Evolutionary conservation across 495 filamentous ascomycete genomes (phyloP).

Genomic region (Pseudevernia furfuracea): DNA sequence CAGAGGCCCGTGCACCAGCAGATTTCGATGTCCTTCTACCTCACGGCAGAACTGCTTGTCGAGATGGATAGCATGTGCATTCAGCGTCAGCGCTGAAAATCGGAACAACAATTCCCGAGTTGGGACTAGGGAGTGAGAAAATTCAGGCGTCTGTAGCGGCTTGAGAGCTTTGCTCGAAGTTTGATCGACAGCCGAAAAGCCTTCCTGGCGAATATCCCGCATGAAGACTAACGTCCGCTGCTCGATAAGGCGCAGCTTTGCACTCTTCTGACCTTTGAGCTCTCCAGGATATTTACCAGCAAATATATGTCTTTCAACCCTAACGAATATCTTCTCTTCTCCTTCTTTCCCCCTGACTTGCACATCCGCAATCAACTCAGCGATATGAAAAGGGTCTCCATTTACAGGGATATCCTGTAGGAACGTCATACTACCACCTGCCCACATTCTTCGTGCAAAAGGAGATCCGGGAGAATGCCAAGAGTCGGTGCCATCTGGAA

Average conservation of each 20-base stretch:
- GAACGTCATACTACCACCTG: conserved; percentile 47
- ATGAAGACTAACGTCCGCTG: conserved; percentile 56
- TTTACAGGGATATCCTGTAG: neutral
- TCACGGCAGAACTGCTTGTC: conserved; percentile 60
- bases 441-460: conserved; percentile 71
- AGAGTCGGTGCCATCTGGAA: conserved; percentile 64
- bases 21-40: conserved; percentile 63
- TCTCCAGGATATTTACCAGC: conserved; percentile 26
- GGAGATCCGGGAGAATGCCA: conserved; percentile 58
- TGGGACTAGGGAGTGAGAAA: conserved; percentile 53
- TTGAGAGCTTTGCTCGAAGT: conserved; percentile 24
- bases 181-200: conserved; percentile 11
- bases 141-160: conserved; percentile 41
- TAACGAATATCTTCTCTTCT: conserved; percentile 54
- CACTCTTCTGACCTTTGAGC: neutral
- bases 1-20: conserved; percentile 82
- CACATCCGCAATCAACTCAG: conserved; percentile 59
- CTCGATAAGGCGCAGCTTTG: conserved; percentile 36
- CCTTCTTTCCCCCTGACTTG: conserved; percentile 46
- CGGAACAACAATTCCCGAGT: conserved; percentile 64
- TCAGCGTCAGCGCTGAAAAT: conserved; percentile 80
- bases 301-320: conserved; percentile 44
- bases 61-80: conserved; percentile 80
- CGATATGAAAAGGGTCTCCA: conserved; percentile 24
- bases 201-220: conserved; percentile 31